Conservation (phyloP, 108 stramenopile genomes). For the Skeletonema potamos region DNA sequence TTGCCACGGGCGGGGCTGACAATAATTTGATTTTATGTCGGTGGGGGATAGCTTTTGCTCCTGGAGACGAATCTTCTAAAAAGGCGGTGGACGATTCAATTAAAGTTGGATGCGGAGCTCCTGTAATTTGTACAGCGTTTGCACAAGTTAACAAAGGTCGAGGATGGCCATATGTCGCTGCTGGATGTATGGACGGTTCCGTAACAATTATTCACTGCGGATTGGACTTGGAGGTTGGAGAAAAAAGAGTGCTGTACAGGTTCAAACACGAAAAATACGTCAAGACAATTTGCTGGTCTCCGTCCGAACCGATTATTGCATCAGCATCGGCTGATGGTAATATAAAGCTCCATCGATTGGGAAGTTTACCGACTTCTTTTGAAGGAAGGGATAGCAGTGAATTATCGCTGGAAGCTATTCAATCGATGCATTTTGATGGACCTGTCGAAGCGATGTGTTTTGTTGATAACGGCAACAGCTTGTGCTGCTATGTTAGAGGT, state of each 20-base stretch:
- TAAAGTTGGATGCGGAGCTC: slow-evolving; percentile 59
- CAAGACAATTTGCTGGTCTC: slow-evolving; percentile 65
- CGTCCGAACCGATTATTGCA: slow-evolving; percentile 60
- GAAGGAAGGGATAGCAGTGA: slow-evolving; percentile 28
- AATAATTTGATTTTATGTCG: slow-evolving; percentile 41
- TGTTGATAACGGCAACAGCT: slow-evolving; percentile 49
- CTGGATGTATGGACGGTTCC: slow-evolving; percentile 78
- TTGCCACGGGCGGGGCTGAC: slow-evolving; percentile 86
- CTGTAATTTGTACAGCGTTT: slow-evolving; percentile 75
- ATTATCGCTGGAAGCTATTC: slow-evolving; percentile 30
- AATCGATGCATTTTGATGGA: slow-evolving; percentile 63
- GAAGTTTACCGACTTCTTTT: slow-evolving; percentile 19
- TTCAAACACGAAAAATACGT: slow-evolving; percentile 76
- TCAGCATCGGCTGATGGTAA: slow-evolving; percentile 82
- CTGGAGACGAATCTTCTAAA: slow-evolving; percentile 32
- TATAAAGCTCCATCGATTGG: slow-evolving; percentile 59
- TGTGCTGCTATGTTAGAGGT: slow-evolving; percentile 76
- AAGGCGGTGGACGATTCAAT: slow-evolving; percentile 47
- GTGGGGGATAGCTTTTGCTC: slow-evolving; percentile 68
- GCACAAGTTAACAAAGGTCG: slow-evolving; percentile 35
- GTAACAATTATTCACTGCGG: slow-evolving; percentile 58
- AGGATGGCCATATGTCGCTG: slow-evolving; percentile 55
- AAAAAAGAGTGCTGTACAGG: slow-evolving; percentile 13
- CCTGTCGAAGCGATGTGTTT: slow-evolving; percentile 77
- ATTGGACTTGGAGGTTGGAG: slow-evolving; percentile 1